Evolutionary conservation across 2,329 filamentous ascomycete species (phyloP).

Genomic region (Ceratocystiopsis sp.): DNA sequence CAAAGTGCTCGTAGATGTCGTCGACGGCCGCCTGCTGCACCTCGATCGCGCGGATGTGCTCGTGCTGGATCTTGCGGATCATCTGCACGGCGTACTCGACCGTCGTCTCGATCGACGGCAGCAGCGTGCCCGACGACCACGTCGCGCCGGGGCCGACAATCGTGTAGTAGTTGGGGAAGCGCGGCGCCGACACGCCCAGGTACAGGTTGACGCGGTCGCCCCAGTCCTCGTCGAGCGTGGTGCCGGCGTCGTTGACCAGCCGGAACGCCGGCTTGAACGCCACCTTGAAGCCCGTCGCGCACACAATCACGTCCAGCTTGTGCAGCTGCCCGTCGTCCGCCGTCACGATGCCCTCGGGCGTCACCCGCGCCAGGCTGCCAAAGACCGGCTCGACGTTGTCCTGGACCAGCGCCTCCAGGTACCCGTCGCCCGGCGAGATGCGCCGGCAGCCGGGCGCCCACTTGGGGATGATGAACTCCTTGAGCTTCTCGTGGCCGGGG

Average conservation of each 20-base stretch:
- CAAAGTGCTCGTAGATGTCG: constrained; percentile 31
- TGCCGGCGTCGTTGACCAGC: constrained; percentile 5
- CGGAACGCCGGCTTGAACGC: constrained; percentile 18
- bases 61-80: constrained; percentile 27
- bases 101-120: constrained; percentile 8
- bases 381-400: constrained; percentile 26
- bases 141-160: constrained; percentile 7
- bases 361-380: constrained; percentile 20
- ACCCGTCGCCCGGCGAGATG: constrained; percentile 23
- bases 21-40: constrained; percentile 27
- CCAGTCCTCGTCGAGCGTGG: constrained; percentile 11
- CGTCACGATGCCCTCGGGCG: constrained; percentile 14
- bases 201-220: constrained; percentile 11
- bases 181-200: constrained; percentile 7
- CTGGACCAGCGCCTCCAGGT: constrained; percentile 22
- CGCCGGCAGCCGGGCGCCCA: constrained; percentile 26
- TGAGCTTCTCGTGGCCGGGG: constrained; percentile 22
- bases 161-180: constrained; percentile 10
- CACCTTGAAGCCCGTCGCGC: constrained; percentile 22
- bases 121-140: constrained; percentile 6
- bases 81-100: constrained; percentile 19
- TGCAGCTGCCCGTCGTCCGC: constrained; percentile 14
- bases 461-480: constrained; percentile 24
- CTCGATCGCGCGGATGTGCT: constrained; percentile 26
- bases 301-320: constrained; percentile 14